A percentile compares a stretch with the other conserved stretches of the same genome.
phyloP scores from a whole-genome alignment of 495 filamentous ascomycete species.

The Neohortaea acidophila region DNA sequence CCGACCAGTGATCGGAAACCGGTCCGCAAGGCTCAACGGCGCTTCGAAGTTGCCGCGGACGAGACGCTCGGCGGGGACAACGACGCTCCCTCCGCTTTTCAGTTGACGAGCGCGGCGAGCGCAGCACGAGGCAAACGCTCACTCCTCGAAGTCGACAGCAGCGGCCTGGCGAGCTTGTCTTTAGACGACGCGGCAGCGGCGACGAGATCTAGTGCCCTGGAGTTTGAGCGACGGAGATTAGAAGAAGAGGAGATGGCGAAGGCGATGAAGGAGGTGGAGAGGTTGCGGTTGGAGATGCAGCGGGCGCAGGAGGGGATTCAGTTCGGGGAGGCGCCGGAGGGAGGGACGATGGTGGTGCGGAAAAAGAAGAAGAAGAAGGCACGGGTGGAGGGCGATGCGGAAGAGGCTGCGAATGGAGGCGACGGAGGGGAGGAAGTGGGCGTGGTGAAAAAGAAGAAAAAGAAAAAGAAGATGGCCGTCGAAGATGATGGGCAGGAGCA shows the following conservation, averaged over 20 bases:
- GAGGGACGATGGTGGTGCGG: constrained; percentile 62
- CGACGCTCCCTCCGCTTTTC: not conserved
- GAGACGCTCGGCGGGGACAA: constrained; percentile 25
- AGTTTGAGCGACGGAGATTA: constrained; percentile 38
- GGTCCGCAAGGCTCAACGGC: constrained; percentile 27
- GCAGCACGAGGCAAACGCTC: constrained; percentile 35
- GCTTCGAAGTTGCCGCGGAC: constrained; percentile 27
- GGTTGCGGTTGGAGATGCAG: constrained; percentile 78
- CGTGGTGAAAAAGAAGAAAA: constrained; percentile 39
- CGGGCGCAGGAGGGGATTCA: constrained; percentile 69
- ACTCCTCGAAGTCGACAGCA: constrained; percentile 73
- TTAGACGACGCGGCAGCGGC: constrained; percentile 33
- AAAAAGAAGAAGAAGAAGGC: constrained; percentile 49
- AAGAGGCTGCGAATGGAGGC: constrained; percentile 3
- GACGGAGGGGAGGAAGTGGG: constrained; percentile 10
- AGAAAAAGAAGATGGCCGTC: constrained; percentile 24
- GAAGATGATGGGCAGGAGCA: constrained; percentile 2
- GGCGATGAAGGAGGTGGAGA: constrained; percentile 76
- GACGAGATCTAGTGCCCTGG: constrained; percentile 19
- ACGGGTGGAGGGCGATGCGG: constrained; percentile 11
- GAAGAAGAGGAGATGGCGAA: constrained; percentile 72
- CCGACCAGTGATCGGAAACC: constrained; percentile 10
- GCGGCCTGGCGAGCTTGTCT: constrained; percentile 50
- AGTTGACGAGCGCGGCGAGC: constrained; percentile 1
- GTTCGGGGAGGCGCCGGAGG: constrained; percentile 48